Evolutionary conservation across 257 asterid genomes (phyloP), one percentile per base, ranked within the genome.

Genomic region (Euphrasia confusa): DNA sequence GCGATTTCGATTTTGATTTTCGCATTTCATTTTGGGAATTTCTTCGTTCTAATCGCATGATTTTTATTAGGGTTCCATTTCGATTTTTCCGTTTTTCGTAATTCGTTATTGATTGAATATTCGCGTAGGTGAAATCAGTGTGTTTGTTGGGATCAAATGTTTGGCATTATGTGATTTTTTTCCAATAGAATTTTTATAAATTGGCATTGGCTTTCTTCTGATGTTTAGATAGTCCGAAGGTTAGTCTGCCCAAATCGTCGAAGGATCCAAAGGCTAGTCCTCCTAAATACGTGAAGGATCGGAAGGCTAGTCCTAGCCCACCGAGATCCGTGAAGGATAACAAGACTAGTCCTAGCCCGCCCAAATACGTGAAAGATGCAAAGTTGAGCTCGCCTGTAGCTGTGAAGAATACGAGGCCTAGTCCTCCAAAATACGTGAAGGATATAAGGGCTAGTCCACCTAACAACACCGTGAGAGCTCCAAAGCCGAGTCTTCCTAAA

Each of bases 251-350:
- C 52, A 77, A 56, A 57, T 37, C 37, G 48, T 79, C 59, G 75
- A 71, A 76, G 69, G 90, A 75, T 33, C 39, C 39, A 8, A 75
- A 48, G 73, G 78, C 49, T 15, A 68, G 74, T 44, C 73, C 78
- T 0, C 64, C 61, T 58, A 77, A 55, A 57, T 37, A 39, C 53
- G 80, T 61, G 75, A 71, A 77, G 68, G 90, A 76, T 37, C 42
- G 3, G 42, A 76, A 48, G 72, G 78, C 49, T n/a, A 68, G 74
- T 44, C 74, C 78, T 8, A 68, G 74, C 39, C 74, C 78, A 8
- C 64, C 62, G 55, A 77, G 53, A 57, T 37, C 42, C 55, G 80
- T 64, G 75, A 71, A 75, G 70, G 90, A 76, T 37, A 9, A 10
- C 11, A 37, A 37, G 42, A 10, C 40, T 1, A 35, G 40, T 7